These are phyloP conservation scores for Hansenula lynferdii DNA, from an alignment of 1,139 yeast genomes.

Conservation along the genomic window DNA sequence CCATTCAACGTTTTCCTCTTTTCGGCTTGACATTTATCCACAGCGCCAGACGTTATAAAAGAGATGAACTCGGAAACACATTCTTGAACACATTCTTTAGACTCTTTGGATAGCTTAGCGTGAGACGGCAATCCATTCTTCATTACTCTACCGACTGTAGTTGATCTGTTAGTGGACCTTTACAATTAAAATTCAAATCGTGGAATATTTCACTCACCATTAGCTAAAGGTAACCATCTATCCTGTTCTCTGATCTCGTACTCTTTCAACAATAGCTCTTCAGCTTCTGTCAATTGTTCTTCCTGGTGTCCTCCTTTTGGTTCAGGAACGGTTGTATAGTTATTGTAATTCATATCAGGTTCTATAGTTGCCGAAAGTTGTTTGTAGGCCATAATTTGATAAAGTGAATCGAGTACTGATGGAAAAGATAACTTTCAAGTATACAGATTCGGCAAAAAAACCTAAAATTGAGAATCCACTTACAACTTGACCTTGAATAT, in stretches of 20 bases:
- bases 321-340: not conserved
- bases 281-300: constrained; percentile 7
- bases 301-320: not conserved
- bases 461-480: too few relatives aligned
- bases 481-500: too few relatives aligned
- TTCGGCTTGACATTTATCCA: constrained; percentile 59
- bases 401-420: too few relatives aligned
- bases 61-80: constrained; percentile 83
- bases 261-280: constrained; percentile 6
- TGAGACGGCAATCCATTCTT: constrained; percentile 72
- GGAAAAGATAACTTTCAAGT: too few relatives aligned
- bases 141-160: constrained; percentile 83
- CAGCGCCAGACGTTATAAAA: constrained; percentile 68
- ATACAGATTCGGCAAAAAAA: too few relatives aligned
- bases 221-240: constrained; percentile 70
- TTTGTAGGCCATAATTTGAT: too few relatives aligned
- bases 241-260: constrained; percentile 59
- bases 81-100: constrained; percentile 88
- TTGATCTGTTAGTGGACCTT: too few relatives aligned
- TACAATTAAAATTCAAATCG: too few relatives aligned
- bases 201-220: too few relatives aligned
- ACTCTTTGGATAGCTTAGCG: constrained; percentile 83
- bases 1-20: constrained; percentile 69
- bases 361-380: too few relatives aligned
- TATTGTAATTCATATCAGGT: too few relatives aligned